phyloP scores from a whole-genome alignment of 495 filamentous ascomycete genomes.

The Bathelium albidoporum region DNA sequence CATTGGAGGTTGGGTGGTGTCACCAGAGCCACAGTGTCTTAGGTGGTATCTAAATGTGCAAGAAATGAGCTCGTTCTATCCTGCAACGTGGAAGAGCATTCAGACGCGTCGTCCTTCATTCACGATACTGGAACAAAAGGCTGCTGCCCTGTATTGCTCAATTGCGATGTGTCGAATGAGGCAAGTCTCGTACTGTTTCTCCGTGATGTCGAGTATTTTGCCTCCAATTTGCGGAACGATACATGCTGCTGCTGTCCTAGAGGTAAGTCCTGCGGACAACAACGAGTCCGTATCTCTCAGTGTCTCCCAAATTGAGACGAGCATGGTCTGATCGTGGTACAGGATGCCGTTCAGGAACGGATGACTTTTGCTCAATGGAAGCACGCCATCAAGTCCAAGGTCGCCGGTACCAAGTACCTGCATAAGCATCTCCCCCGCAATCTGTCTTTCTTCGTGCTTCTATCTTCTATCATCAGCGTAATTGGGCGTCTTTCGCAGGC shows the following conservation, averaged over 20 bases:
- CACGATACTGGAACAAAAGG: background rate
- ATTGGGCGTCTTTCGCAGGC: background rate
- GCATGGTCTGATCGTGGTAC: background rate
- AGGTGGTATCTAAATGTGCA: background rate
- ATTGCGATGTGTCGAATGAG: background rate
- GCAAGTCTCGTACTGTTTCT: background rate
- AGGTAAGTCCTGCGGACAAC: background rate
- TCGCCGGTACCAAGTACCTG: background rate
- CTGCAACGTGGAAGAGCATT: background rate
- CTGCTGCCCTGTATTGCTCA: background rate
- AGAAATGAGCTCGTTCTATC: background rate
- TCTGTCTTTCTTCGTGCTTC: background rate
- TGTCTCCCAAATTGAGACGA: background rate
- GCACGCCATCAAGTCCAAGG: background rate
- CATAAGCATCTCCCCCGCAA: background rate
- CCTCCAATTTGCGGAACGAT: background rate
- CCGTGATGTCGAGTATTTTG: background rate
- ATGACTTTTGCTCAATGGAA: background rate
- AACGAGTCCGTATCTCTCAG: background rate
- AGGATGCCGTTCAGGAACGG: background rate
- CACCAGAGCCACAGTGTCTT: background rate
- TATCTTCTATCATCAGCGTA: background rate
- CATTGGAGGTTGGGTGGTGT: background rate
- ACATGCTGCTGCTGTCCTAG: background rate
- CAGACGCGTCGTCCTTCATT: background rate